phyloP scores from a whole-genome alignment of 176 grass and related monocot genomes.

The Echinochloa phyllopogon region DNA sequence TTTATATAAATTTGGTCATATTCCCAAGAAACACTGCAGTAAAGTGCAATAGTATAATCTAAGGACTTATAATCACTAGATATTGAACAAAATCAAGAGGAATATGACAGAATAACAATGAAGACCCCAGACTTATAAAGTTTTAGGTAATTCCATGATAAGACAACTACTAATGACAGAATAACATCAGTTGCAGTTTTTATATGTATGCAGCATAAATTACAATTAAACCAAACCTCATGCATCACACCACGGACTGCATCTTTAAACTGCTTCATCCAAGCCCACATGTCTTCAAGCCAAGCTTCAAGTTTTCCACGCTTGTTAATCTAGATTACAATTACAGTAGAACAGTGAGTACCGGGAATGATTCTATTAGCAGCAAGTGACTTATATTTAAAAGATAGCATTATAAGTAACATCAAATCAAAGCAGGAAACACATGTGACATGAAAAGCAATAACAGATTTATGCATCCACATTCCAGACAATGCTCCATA shows the following conservation, averaged over 20 bases:
- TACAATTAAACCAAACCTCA: slow-evolving; percentile 59
- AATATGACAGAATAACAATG: slow-evolving; percentile 22
- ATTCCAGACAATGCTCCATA: slow-evolving; percentile 29
- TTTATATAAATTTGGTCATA: slow-evolving; percentile 14
- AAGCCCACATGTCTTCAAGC: slow-evolving; percentile 91
- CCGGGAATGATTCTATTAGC: slow-evolving; percentile 26
- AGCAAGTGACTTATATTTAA: slow-evolving; percentile 16
- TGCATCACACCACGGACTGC: slow-evolving; percentile 55
- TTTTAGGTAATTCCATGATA: slow-evolving; percentile 46
- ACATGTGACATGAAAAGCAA: slow-evolving; percentile 25
- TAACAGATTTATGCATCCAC: slow-evolving; percentile 29
- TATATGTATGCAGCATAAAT: slow-evolving; percentile 29
- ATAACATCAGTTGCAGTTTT: slow-evolving; percentile 26
- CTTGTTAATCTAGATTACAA: slow-evolving; percentile 66
- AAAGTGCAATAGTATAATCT: slow-evolving; percentile 23
- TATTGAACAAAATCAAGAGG: slow-evolving; percentile 4
- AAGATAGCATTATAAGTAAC: slow-evolving; percentile 29
- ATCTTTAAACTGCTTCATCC: slow-evolving; percentile 92
- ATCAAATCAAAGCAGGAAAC: slow-evolving; percentile 36
- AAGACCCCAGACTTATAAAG: slow-evolving; percentile 25
- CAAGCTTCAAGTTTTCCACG: slow-evolving; percentile 79
- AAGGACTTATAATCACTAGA: slow-evolving; percentile 6
- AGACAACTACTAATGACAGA: slow-evolving; percentile 29
- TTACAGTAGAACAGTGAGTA: slow-evolving; percentile 49
- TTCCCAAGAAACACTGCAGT: not conserved